Percentiles rank a stretch among this genome's conserved stretches.
Evolutionary conservation across 1,139 yeast genomes (phyloP).

Genomic region (Eremothecium gossypii): DNA sequence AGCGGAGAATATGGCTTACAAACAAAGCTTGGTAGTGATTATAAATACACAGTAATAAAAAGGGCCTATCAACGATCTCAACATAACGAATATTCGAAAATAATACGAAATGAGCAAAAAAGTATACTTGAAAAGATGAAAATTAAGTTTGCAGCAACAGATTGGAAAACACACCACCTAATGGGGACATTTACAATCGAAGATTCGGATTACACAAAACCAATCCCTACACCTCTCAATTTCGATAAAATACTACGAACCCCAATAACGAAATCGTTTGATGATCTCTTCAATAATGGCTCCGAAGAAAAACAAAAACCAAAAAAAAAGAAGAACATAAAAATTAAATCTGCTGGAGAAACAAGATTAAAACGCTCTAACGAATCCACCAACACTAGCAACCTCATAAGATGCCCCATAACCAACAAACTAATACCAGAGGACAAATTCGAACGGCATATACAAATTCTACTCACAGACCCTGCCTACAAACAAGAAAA

Average conservation of each 20-base stretch:
- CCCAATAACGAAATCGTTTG: conserved; percentile 7
- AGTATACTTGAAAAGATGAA: conserved; percentile 34
- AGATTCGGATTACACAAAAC: conserved; percentile 47
- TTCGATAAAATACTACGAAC: conserved; percentile 41
- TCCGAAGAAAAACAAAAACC: conserved; percentile 4
- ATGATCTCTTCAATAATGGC: background rate
- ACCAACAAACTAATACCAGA: conserved; percentile 66
- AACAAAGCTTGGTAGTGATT: conserved; percentile 22
- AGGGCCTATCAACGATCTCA: conserved; percentile 52
- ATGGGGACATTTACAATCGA: conserved; percentile 64
- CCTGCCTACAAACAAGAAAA: conserved; percentile 71
- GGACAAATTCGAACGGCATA: conserved; percentile 61
- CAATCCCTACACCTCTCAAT: conserved; percentile 49
- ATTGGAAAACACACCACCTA: conserved; percentile 78
- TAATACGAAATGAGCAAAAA: conserved; percentile 27
- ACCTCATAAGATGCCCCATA: conserved; percentile 57
- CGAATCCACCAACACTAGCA: conserved; percentile 17
- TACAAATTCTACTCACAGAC: conserved; percentile 63
- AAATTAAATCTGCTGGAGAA: conserved; percentile 61
- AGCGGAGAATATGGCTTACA: conserved; percentile 14
- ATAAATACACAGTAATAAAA: conserved; percentile 34
- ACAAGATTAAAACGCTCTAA: conserved; percentile 39
- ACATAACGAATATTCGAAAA: conserved; percentile 36
- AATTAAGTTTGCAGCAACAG: conserved; percentile 61
- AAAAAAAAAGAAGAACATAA: conserved; percentile 38